Evolutionary conservation across 495 filamentous ascomycete genomes (phyloP).

Genomic region (Astrocystis sublimbata): DNA sequence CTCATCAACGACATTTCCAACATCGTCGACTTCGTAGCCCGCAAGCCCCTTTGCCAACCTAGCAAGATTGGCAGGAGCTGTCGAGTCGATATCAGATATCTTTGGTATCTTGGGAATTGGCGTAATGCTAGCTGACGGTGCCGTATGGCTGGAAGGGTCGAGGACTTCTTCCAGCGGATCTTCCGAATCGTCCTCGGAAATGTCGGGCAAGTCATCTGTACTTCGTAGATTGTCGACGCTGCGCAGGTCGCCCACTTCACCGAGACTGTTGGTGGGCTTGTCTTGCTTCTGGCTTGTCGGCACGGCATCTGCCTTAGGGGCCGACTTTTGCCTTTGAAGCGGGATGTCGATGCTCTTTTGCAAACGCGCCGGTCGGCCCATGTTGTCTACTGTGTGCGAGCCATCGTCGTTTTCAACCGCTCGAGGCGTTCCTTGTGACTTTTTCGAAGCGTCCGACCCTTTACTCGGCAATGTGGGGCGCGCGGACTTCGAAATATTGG

Average conservation of each 20-base stretch:
- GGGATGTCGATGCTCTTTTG: constrained; percentile 34
- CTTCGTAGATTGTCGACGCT: constrained; percentile 21
- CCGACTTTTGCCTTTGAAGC: constrained; percentile 23
- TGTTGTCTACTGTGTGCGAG: constrained; percentile 25
- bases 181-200: constrained; percentile 21
- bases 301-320: constrained; percentile 10
- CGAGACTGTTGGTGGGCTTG: constrained; percentile 19
- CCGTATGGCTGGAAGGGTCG: constrained; percentile 31
- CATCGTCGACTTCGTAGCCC: constrained; percentile 69
- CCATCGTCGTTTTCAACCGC: neutral
- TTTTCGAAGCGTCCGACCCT: neutral
- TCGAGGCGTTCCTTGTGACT: neutral
- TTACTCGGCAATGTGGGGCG: constrained; percentile 5
- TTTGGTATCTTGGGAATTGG: constrained; percentile 35
- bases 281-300: constrained; percentile 10
- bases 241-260: constrained; percentile 24
- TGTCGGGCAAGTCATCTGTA: constrained; percentile 21
- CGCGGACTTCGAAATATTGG: constrained; percentile 20
- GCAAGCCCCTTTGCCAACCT: constrained; percentile 59
- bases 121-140: constrained; percentile 25
- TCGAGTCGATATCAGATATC: constrained; percentile 26
- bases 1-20: constrained; percentile 74
- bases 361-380: constrained; percentile 30
- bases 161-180: constrained; percentile 34
- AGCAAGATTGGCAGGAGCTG: constrained; percentile 23